These are phyloP conservation scores for Dactylella cylindrospora DNA, from an alignment of 2,329 filamentous ascomycete genomes.

Conservation along the genomic window DNA sequence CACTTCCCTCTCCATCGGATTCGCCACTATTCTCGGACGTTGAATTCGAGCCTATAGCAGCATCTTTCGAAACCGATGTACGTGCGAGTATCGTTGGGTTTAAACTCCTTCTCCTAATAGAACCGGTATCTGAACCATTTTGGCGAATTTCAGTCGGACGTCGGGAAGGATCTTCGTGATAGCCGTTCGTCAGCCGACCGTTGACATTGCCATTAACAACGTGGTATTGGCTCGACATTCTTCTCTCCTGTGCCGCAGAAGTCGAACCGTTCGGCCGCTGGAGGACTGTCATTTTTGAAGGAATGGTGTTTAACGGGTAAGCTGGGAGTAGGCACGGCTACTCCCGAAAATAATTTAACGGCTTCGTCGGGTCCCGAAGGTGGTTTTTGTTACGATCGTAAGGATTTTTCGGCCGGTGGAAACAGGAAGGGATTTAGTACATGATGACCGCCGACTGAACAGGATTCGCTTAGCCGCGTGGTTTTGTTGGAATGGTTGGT, in stretches of 20 bases:
- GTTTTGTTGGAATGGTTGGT: conserved; percentile 12
- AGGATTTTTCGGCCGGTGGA: conserved; percentile 29
- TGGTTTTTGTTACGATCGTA: conserved; percentile 17
- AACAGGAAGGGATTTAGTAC: conserved; percentile 22
- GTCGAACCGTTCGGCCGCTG: conserved; percentile 41
- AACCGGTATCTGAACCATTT: conserved; percentile 30
- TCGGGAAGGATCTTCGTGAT: conserved; percentile 19
- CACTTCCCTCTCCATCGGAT: conserved; percentile 22
- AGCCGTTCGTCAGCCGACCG: conserved; percentile 28
- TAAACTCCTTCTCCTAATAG: conserved; percentile 22
- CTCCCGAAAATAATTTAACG: conserved; percentile 10
- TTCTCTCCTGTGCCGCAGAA: conserved; percentile 34
- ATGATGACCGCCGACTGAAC: conserved; percentile 36
- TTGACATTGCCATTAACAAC: conserved; percentile 17
- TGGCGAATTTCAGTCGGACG: conserved; percentile 21
- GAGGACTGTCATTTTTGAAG: conserved; percentile 41
- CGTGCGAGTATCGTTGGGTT: conserved; percentile 15
- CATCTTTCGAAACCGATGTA: conserved; percentile 5
- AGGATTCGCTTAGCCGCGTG: conserved; percentile 41
- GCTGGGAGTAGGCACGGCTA: conserved; percentile 32
- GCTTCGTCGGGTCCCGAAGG: not conserved
- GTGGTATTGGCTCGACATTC: conserved; percentile 38
- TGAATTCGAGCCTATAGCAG: conserved; percentile 17
- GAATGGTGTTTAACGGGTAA: conserved; percentile 15
- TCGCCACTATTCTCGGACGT: conserved; percentile 34